Evolutionary conservation across 768 basidiomycete genomes (phyloP).

Genomic region (Mycena amicta): DNA sequence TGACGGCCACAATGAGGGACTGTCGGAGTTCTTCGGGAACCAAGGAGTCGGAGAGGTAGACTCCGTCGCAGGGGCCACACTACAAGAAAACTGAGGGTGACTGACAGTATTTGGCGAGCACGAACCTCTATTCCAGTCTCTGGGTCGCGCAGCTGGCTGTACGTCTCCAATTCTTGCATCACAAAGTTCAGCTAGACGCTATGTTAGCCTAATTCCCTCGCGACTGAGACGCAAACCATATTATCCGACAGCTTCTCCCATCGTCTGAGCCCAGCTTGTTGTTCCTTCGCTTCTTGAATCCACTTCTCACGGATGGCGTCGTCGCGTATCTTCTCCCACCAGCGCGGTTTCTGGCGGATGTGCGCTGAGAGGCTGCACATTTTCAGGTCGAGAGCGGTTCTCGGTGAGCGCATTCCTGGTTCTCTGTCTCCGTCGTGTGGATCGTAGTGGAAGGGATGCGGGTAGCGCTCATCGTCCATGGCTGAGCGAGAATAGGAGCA

Average conservation of each 20-base stretch:
- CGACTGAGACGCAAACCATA: constrained; percentile 12
- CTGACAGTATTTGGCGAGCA: neutral
- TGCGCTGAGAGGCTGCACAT: constrained; percentile 19
- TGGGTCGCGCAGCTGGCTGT: constrained; percentile 18
- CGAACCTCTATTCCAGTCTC: constrained; percentile 23
- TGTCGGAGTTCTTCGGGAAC: constrained; percentile 17
- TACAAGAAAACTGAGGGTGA: neutral
- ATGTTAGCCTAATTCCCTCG: no score
- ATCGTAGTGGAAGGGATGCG: constrained; percentile 13
- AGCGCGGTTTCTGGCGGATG: constrained; percentile 15
- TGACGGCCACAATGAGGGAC: constrained; percentile 15
- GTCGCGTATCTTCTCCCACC: constrained; percentile 17
- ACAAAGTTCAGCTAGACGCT: constrained; percentile 20
- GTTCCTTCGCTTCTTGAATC: constrained; percentile 19
- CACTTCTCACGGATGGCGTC: constrained; percentile 14
- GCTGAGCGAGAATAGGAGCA: no score
- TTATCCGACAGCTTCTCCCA: constrained; percentile 16
- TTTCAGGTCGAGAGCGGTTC: constrained; percentile 14
- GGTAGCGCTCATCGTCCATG: no score
- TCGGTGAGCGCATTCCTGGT: constrained; percentile 6
- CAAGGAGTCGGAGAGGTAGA: constrained; percentile 28
- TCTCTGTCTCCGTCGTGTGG: neutral
- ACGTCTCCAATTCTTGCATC: constrained; percentile 22
- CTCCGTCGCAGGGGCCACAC: constrained; percentile 18
- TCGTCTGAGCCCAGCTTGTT: neutral